phyloP scores from a whole-genome alignment of 495 filamentous ascomycete genomes.

The Xylaria flabelliformis region DNA sequence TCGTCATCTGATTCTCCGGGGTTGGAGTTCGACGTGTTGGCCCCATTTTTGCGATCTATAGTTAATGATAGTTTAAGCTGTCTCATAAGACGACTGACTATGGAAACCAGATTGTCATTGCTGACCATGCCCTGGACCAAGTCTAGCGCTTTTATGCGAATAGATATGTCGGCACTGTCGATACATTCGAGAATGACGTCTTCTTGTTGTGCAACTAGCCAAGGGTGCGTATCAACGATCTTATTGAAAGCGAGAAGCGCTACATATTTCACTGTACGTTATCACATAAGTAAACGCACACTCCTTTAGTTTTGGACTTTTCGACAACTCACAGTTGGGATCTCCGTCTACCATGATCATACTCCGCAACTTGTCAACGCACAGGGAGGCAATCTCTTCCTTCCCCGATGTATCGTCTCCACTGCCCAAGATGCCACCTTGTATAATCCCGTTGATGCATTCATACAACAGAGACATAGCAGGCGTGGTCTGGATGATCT shows the following conservation, averaged over 20 bases:
- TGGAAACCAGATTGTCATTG: conserved; percentile 77
- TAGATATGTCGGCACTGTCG: conserved; percentile 95
- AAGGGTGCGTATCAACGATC: conserved; percentile 87
- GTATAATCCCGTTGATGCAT: conserved; percentile 97
- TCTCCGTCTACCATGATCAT: conserved; percentile 94
- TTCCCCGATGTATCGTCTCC: conserved; percentile 76
- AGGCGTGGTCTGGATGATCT: conserved; percentile 89
- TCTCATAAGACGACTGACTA: conserved; percentile 83
- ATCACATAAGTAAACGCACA: conserved; percentile 26
- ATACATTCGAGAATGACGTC: conserved; percentile 96
- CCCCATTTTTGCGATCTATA: conserved; percentile 37
- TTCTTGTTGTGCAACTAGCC: conserved; percentile 86
- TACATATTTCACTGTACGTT: conserved; percentile 85
- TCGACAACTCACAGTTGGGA: conserved; percentile 75
- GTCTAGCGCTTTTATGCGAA: conserved; percentile 89
- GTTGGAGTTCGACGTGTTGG: conserved; percentile 37
- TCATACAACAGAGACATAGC: conserved; percentile 98
- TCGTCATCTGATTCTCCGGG: conserved; percentile 65
- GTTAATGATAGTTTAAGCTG: conserved; percentile 70
- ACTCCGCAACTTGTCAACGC: conserved; percentile 88
- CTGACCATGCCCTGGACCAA: conserved; percentile 91
- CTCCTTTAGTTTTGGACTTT: background rate
- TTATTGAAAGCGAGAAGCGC: conserved; percentile 92
- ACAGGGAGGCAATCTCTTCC: conserved; percentile 92
- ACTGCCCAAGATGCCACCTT: conserved; percentile 88